phyloP scores from a whole-genome alignment of 148 eudicot species.

The Heliosperma pusillum region DNA sequence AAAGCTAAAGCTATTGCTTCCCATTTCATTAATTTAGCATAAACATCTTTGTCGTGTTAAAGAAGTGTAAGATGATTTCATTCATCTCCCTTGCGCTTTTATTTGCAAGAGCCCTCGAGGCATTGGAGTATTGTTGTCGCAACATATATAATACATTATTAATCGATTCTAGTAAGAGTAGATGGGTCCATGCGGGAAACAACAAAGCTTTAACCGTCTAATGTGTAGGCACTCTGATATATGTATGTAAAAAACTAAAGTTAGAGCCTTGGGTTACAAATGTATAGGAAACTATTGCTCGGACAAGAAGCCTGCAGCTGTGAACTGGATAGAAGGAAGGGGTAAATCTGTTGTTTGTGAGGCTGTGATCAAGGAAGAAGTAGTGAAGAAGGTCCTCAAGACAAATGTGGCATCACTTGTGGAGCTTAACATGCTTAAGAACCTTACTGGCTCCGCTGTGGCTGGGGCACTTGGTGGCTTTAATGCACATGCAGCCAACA shows the following conservation, averaged over 20 bases:
- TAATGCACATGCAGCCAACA: slow-evolving; percentile 66
- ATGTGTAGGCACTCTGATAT: slow-evolving; percentile 10
- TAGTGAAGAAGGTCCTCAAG: slow-evolving; percentile 60
- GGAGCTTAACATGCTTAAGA: slow-evolving; percentile 81
- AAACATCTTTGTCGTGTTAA: neutral
- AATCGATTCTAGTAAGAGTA: no score
- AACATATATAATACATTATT: no score
- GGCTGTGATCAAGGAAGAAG: slow-evolving; percentile 48
- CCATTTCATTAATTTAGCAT: no score
- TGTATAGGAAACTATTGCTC: slow-evolving; percentile 50
- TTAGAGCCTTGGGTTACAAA: slow-evolving; percentile 10
- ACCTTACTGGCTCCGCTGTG: slow-evolving; percentile 61
- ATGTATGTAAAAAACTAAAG: neutral
- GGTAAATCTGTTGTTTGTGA: slow-evolving; percentile 31
- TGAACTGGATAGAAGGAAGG: slow-evolving; percentile 76
- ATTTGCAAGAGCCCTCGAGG: neutral
- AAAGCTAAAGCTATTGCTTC: no score
- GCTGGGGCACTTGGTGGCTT: slow-evolving; percentile 75
- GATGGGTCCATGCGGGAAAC: no score
- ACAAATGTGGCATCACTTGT: slow-evolving; percentile 57
- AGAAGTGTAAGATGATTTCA: no score
- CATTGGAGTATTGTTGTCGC: no score
- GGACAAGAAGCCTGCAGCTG: slow-evolving; percentile 72
- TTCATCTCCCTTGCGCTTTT: no score
- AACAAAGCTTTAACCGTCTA: slow-evolving; percentile 6